phyloP scores from a whole-genome alignment of 768 basidiomycete species.

The Mycena haematopus region DNA sequence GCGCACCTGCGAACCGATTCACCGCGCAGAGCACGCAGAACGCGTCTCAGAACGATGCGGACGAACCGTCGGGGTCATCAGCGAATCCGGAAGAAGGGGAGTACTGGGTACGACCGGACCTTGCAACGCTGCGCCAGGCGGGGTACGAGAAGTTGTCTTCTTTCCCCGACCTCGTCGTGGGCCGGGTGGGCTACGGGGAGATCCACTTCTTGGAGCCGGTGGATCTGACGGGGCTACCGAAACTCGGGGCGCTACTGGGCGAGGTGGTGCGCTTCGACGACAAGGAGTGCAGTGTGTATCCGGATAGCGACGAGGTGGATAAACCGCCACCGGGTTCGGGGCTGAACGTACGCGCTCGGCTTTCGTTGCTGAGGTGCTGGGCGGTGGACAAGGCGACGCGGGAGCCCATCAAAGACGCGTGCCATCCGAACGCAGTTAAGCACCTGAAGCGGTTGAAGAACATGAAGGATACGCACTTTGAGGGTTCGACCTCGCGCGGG shows the following conservation, averaged over 20 bases:
- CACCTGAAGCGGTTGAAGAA: conserved; percentile 82
- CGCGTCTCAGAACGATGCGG: conserved; percentile 27
- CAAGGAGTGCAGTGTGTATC: conserved; percentile 93
- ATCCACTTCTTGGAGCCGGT: conserved; percentile 82
- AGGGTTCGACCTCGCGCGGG: conserved; percentile 75
- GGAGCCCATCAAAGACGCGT: conserved; percentile 85
- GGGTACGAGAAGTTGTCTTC: conserved; percentile 77
- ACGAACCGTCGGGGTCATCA: conserved; percentile 31
- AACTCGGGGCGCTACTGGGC: conserved; percentile 84
- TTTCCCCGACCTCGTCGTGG: conserved; percentile 82
- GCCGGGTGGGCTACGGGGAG: conserved; percentile 91
- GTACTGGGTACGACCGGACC: conserved; percentile 87
- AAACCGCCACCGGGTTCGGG: conserved; percentile 87
- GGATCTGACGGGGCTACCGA: conserved; percentile 85
- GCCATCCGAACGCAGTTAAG: conserved; percentile 69
- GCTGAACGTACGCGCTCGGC: conserved; percentile 84
- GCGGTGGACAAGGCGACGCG: conserved; percentile 89
- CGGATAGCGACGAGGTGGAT: conserved; percentile 83
- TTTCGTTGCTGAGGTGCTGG: conserved; percentile 85
- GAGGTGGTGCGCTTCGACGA: conserved; percentile 87
- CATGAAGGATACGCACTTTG: conserved; percentile 88
- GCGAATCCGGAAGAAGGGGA: conserved; percentile 78
- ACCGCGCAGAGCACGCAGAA: conserved; percentile 44
- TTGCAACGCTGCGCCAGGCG: conserved; percentile 71
- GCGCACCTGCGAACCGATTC: conserved; percentile 42